Evolutionary conservation across 805 yeast genomes (phyloP).

Genomic region (Pichia gijzeniarum): DNA sequence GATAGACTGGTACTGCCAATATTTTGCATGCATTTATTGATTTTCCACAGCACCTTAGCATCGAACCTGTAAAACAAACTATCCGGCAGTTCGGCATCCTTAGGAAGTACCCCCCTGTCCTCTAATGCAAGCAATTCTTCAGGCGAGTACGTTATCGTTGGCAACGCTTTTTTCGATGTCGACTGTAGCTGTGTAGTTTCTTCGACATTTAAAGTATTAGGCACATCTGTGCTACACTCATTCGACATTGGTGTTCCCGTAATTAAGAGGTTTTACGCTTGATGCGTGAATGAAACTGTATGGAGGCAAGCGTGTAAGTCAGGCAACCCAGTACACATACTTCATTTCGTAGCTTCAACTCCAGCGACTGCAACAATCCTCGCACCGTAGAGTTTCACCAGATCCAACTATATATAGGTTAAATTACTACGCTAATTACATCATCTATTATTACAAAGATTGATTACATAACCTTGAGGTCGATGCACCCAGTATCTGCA

Average conservation of each 20-base stretch:
- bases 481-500: slow-evolving; percentile 6
- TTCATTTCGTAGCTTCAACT: neutral
- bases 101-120: slow-evolving; percentile 15
- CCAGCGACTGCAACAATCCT: too few relatives aligned
- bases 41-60: slow-evolving; percentile 10
- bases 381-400: too few relatives aligned
- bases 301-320: too few relatives aligned
- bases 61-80: slow-evolving; percentile 23
- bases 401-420: too few relatives aligned
- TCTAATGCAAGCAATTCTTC: slow-evolving; percentile 16
- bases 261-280: too few relatives aligned
- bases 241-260: too few relatives aligned
- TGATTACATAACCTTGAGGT: slow-evolving; percentile 2
- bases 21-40: slow-evolving; percentile 5
- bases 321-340: too few relatives aligned
- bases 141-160: slow-evolving; percentile 12
- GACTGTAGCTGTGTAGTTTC: neutral
- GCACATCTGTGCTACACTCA: too few relatives aligned
- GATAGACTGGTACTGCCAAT: neutral
- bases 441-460: neutral
- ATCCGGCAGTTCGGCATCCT: slow-evolving; percentile 18
- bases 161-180: neutral
- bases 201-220: too few relatives aligned
- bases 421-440: neutral
- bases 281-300: too few relatives aligned